phyloP scores from a whole-genome alignment of 2,329 filamentous ascomycete species.

The Venturia nashicola region DNA sequence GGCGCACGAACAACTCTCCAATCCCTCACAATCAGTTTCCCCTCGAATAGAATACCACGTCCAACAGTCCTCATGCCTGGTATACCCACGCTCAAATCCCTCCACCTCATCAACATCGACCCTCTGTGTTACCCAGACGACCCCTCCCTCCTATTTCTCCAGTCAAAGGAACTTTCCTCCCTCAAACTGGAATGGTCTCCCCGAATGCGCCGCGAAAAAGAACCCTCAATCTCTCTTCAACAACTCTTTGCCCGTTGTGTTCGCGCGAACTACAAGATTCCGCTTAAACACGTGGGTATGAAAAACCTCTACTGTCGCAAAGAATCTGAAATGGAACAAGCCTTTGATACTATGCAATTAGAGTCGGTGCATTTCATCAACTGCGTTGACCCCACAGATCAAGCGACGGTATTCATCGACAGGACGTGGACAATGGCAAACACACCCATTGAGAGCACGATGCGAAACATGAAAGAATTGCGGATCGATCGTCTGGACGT shows the following conservation, averaged over 20 bases:
- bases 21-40: slow-evolving; percentile 43
- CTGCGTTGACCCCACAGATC: slow-evolving; percentile 32
- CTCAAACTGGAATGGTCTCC: slow-evolving; percentile 49
- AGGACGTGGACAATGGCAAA: slow-evolving; percentile 34
- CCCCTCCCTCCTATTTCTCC: slow-evolving; percentile 41
- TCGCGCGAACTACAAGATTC: slow-evolving; percentile 32
- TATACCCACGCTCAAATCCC: slow-evolving; percentile 39
- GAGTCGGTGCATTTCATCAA: slow-evolving; percentile 43
- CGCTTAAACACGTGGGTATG: slow-evolving; percentile 38
- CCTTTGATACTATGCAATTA: slow-evolving; percentile 29
- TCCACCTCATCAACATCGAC: slow-evolving; percentile 48
- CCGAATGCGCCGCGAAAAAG: slow-evolving; percentile 46
- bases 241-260: slow-evolving; percentile 45
- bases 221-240: slow-evolving; percentile 42
- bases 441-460: slow-evolving; percentile 11
- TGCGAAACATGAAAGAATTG: slow-evolving; percentile 33
- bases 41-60: slow-evolving; percentile 42
- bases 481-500: slow-evolving; percentile 36
- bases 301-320: slow-evolving; percentile 47
- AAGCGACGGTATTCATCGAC: slow-evolving; percentile 42
- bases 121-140: slow-evolving; percentile 54
- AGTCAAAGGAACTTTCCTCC: slow-evolving; percentile 41
- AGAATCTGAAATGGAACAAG: slow-evolving; percentile 31
- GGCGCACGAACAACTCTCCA: slow-evolving; percentile 36
- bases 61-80: slow-evolving; percentile 44